Percentiles rank a stretch among this genome's conserved stretches.
Evolutionary conservation across 345 rosid genomes (phyloP).

Genomic region (Durio zibethinus): DNA sequence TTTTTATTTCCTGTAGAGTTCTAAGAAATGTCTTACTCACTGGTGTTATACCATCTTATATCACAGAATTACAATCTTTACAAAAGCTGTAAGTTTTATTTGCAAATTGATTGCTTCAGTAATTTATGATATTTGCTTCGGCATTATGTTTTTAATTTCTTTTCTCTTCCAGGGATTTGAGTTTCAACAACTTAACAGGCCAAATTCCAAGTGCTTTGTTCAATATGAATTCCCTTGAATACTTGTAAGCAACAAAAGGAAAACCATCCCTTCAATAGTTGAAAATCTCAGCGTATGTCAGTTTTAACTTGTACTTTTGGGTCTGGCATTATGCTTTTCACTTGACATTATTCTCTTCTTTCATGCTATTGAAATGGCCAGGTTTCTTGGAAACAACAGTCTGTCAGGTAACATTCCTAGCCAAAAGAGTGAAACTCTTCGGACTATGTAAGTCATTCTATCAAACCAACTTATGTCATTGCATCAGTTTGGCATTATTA

Average conservation of each 20-base stretch:
- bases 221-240: constrained; percentile 18
- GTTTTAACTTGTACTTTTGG: not conserved
- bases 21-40: constrained; percentile 32
- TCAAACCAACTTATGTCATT: not conserved
- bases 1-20: constrained; percentile 11
- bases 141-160: too few relatives aligned
- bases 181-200: constrained; percentile 40
- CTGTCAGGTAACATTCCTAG: constrained; percentile 29
- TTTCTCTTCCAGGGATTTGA: constrained; percentile 31
- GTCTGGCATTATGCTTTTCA: not conserved
- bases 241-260: constrained; percentile 22
- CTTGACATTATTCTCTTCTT: not conserved
- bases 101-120: not conserved
- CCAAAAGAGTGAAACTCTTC: constrained; percentile 24
- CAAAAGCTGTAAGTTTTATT: constrained; percentile 26
- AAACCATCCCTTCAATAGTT: not conserved
- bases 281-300: not conserved
- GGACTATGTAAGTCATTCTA: constrained; percentile 26
- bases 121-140: not conserved
- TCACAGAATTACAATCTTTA: constrained; percentile 22
- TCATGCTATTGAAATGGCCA: constrained; percentile 12
- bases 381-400: constrained; percentile 44
- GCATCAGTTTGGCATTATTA: not conserved
- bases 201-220: constrained; percentile 30
- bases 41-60: constrained; percentile 23